Evolutionary conservation across 163 green algal species (phyloP), one percentile per base, ranked within the genome.

Genomic region (Chlorella variabilis): DNA sequence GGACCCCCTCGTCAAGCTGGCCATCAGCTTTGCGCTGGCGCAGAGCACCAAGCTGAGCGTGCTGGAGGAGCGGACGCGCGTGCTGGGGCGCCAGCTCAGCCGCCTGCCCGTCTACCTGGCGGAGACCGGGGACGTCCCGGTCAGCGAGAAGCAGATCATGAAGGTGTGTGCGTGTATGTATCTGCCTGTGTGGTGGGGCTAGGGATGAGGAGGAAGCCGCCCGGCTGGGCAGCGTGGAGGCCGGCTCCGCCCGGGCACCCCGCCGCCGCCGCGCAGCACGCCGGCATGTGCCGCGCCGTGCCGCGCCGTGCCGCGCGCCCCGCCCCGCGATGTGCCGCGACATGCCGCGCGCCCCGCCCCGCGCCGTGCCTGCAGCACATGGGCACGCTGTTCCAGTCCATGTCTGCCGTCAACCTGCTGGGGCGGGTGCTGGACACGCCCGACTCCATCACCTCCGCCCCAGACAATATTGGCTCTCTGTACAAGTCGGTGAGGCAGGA

Each of bases 361-460:
- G n/a, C n/a, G n/a, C n/a, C n/a, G n/a, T n/a, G n/a, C 0, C 34
- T 91, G 17, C 90, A 94, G 83, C 82, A 95, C 51, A 91, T 97
- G 38, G 92, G 93, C 42, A 88, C 90, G 69, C 78, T 90, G 31
- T 96, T 95, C 75, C 85, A 93, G 58, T 90, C 95, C 71, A 92
- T 91, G 74, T 84, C 82, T 4, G 91, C 88, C 0, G 92, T 97
- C 29, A 96, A 96, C 87, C 90, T 97, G 89, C 89, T 97, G 75
- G 90, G 82, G 20, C 82, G 85, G n/a, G 92, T 95, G 69, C 86
- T 97, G 84, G 94, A 96, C 80, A 94, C 89, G 9, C 94, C 94
- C 11, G 91, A 95, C 84, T 94, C 94, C 80, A 94, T 97, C 75
- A 95, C 90, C 86, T 86, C 87, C 25, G 92, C 90, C 1, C 90